phyloP scores from a whole-genome alignment of 2,329 filamentous ascomycete genomes.

The Nothopassalora personata region DNA sequence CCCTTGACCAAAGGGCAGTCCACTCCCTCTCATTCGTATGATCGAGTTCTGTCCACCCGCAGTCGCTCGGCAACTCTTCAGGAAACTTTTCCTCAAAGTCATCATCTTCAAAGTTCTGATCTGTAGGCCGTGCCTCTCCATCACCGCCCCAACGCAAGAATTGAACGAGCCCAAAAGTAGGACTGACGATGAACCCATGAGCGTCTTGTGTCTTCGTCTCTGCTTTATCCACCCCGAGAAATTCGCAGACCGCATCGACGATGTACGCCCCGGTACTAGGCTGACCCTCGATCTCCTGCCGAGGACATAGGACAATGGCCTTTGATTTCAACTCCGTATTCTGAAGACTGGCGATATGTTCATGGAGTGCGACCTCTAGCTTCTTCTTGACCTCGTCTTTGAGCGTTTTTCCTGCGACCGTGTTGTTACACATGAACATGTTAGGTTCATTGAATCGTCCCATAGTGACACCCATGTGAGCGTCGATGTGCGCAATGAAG shows the following conservation, averaged over 20 bases:
- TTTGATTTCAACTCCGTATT: neutral
- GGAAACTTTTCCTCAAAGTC: neutral
- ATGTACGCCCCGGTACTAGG: neutral
- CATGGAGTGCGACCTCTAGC: neutral
- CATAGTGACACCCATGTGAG: neutral
- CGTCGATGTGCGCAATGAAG: conserved; percentile 10
- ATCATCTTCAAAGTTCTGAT: neutral
- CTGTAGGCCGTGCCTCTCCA: neutral
- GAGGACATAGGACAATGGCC: neutral
- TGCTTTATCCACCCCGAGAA: neutral
- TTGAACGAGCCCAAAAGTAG: neutral
- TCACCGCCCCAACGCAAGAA: neutral
- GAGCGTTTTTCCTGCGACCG: neutral
- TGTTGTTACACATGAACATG: neutral
- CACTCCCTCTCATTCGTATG: neutral
- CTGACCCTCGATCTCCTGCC: neutral
- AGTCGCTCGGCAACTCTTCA: neutral
- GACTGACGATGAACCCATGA: neutral
- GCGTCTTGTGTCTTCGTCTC: neutral
- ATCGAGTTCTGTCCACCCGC: neutral
- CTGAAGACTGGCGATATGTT: neutral
- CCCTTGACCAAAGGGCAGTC: neutral
- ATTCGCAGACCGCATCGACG: neutral
- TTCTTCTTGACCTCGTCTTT: neutral
- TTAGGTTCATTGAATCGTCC: neutral